Conservation (phyloP, 805 yeast genomes). For the Blastobotrys peoriensis region DNA sequence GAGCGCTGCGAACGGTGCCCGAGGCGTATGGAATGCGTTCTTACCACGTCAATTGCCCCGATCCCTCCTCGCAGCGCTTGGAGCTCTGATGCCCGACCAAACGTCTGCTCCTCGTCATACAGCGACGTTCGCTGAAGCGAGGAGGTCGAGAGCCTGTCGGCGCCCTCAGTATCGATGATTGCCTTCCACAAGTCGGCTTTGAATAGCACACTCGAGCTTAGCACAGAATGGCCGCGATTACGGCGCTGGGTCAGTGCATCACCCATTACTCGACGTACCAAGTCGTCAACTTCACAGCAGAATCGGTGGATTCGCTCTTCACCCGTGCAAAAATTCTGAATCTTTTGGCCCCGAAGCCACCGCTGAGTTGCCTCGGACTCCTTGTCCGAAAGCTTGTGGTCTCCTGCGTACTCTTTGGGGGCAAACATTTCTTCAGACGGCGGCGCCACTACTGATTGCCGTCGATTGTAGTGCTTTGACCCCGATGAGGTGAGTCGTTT, state of each 20-base stretch:
- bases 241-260: conserved; percentile 22
- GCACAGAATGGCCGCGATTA: conserved; percentile 19
- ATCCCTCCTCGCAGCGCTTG: background rate
- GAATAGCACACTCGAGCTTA: conserved; percentile 17
- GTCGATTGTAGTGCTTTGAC: conserved; percentile 19
- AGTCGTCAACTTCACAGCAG: conserved; percentile 28
- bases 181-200: conserved; percentile 21
- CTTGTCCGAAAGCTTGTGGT: conserved; percentile 29
- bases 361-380: conserved; percentile 28
- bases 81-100: conserved; percentile 1
- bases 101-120: background rate
- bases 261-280: conserved; percentile 27
- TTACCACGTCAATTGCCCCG: background rate
- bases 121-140: conserved; percentile 9
- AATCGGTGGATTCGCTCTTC: conserved; percentile 34
- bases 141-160: conserved; percentile 3
- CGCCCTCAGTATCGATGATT: conserved; percentile 16
- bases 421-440: conserved; percentile 26
- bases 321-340: conserved; percentile 30
- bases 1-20: conserved; percentile 17
- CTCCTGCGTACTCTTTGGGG: conserved; percentile 23
- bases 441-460: conserved; percentile 22
- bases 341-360: conserved; percentile 27
- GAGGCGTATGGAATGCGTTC: conserved; percentile 6
- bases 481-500: conserved; percentile 18